phyloP scores from a whole-genome alignment of 1,284 basidiomycete species.

The Porodaedalea pini region DNA sequence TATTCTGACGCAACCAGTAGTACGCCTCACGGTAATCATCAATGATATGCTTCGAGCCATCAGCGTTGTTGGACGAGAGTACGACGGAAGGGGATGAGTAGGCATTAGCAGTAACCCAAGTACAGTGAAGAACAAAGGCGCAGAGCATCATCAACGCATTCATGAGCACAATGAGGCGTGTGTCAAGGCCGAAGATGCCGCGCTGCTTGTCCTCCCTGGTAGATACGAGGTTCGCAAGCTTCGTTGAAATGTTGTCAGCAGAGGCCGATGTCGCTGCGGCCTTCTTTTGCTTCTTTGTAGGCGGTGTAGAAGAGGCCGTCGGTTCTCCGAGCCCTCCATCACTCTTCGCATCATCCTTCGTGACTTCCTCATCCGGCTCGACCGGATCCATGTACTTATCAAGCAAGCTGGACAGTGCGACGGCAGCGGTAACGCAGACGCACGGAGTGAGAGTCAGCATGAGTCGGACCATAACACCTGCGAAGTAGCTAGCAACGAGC shows the following conservation, averaged over 20 bases:
- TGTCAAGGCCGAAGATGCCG: slow-evolving; percentile 86
- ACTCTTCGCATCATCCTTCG: slow-evolving; percentile 32
- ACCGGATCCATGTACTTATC: slow-evolving; percentile 84
- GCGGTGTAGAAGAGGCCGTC: slow-evolving; percentile 28
- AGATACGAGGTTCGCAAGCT: slow-evolving; percentile 34
- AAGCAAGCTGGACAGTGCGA: slow-evolving; percentile 85
- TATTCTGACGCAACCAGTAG: slow-evolving; percentile 98
- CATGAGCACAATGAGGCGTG: slow-evolving; percentile 72
- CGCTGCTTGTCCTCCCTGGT: slow-evolving; percentile 27
- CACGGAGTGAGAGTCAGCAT: slow-evolving; percentile 93
- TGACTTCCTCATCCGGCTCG: slow-evolving; percentile 49
- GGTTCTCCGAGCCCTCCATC: slow-evolving; percentile 26
- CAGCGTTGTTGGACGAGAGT: slow-evolving; percentile 74
- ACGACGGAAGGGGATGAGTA: slow-evolving; percentile 99
- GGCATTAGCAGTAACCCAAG: slow-evolving; percentile 91
- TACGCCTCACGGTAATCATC: slow-evolving; percentile 99
- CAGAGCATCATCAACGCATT: slow-evolving; percentile 79
- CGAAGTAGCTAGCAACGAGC: slow-evolving; percentile 95
- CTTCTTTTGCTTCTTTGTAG: slow-evolving; percentile 67
- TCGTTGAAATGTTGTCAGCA: slow-evolving; percentile 29
- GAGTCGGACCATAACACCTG: slow-evolving; percentile 97
- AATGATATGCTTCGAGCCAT: slow-evolving; percentile 93
- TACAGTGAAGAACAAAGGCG: slow-evolving; percentile 95
- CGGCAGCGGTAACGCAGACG: slow-evolving; percentile 88
- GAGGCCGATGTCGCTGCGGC: slow-evolving; percentile 34